Conservation (phyloP, 1,284 basidiomycete species). For the Marasmius fiardii region DNA sequence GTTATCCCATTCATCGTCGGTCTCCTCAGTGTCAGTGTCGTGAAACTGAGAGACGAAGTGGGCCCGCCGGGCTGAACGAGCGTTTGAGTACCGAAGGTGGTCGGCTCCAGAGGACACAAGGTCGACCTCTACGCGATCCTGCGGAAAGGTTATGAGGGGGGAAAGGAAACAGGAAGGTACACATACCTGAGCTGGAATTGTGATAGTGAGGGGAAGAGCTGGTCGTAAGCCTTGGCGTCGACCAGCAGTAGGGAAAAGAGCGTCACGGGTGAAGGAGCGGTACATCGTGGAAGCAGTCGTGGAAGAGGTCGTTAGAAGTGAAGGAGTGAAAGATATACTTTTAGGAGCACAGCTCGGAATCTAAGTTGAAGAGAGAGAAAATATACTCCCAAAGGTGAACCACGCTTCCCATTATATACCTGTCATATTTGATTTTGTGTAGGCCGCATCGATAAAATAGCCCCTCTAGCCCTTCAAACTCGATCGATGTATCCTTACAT, state of each 20-base stretch:
- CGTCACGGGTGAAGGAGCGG: not conserved
- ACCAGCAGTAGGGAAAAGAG: constrained; percentile 1
- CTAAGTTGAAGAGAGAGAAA: no score
- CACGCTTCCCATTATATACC: no score
- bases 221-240: not conserved
- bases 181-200: constrained; percentile 3
- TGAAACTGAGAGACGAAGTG: not conserved
- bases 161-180: not conserved
- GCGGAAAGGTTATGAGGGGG: not conserved
- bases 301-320: not conserved
- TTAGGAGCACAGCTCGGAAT: constrained; percentile 5
- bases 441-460: no score
- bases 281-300: no score
- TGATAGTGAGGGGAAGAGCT: not conserved
- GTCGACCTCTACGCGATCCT: constrained; percentile 3
- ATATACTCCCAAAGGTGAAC: no score
- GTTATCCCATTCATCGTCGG: constrained; percentile 1
- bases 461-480: no score
- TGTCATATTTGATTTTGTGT: no score
- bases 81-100: not conserved
- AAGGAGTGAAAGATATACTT: not conserved
- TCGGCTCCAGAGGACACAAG: constrained; percentile 2
- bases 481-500: no score
- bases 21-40: constrained; percentile 1
- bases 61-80: not conserved